Percentiles rank a stretch among this genome's conserved stretches.
phyloP scores from a whole-genome alignment of 306 rosid genomes.

The Dalbergia cultrata region DNA sequence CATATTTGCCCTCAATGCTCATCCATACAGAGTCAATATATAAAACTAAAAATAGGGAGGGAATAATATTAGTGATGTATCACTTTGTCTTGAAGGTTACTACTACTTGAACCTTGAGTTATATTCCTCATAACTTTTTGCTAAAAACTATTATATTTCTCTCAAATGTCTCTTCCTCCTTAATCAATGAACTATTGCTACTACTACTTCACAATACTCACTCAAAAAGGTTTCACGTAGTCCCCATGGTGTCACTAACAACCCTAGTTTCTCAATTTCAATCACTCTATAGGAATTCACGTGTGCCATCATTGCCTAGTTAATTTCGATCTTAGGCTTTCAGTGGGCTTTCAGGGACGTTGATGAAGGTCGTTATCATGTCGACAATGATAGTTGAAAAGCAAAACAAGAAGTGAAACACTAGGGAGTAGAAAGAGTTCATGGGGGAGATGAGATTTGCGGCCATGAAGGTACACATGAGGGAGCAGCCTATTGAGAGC shows the following conservation, averaged over 20 bases:
- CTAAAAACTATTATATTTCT: too few species aligned
- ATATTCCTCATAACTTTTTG: too few species aligned
- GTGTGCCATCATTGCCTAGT: neutral
- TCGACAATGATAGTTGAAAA: conserved; percentile 78
- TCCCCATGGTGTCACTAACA: conserved; percentile 71
- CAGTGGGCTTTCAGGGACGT: conserved; percentile 23
- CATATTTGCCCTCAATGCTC: too few species aligned
- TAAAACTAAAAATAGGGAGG: too few species aligned
- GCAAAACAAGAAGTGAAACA: conserved; percentile 67
- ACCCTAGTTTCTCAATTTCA: conserved; percentile 63
- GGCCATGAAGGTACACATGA: conserved; percentile 92
- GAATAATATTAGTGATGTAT: too few species aligned
- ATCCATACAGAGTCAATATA: too few species aligned
- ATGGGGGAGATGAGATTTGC: conserved; percentile 99
- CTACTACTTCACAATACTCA: too few species aligned
- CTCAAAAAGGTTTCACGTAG: too few species aligned
- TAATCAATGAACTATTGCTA: too few species aligned
- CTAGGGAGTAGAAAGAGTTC: conserved; percentile 86
- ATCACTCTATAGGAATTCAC: conserved; percentile 46
- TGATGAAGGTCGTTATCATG: conserved; percentile 57
- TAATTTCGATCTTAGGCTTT: conserved; percentile 25
- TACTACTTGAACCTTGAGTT: too few species aligned
- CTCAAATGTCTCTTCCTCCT: too few species aligned
- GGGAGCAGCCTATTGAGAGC: conserved; percentile 88
- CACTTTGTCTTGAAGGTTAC: too few species aligned